These are phyloP conservation scores for Metschnikowia reukaufii DNA, from an alignment of 805 yeast species.

Conservation along the genomic window DNA sequence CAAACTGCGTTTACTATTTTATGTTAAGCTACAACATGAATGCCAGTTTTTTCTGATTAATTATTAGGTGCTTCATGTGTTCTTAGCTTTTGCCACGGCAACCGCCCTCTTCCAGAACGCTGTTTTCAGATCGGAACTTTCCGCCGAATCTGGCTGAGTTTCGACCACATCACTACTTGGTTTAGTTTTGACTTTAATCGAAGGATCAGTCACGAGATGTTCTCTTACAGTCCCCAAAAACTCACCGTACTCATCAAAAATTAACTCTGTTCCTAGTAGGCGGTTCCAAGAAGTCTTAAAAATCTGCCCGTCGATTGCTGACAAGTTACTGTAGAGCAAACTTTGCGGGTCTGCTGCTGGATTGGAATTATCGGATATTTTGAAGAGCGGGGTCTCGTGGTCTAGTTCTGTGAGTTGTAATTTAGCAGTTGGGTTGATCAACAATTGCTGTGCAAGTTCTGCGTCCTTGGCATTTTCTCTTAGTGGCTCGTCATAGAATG, in stretches of 20 bases:
- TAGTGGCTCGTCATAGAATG: slow-evolving; percentile 18
- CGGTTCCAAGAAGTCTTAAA: slow-evolving; percentile 77
- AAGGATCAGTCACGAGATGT: slow-evolving; percentile 34
- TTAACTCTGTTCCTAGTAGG: slow-evolving; percentile 71
- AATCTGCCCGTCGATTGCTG: slow-evolving; percentile 45
- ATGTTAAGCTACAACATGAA: too few relatives aligned
- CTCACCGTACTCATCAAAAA: slow-evolving; percentile 45
- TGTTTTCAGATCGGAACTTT: slow-evolving; percentile 19
- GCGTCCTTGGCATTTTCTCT: slow-evolving; percentile 8
- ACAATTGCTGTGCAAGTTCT: slow-evolving; percentile 22
- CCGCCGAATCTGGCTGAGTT: slow-evolving; percentile 18
- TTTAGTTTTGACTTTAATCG: slow-evolving; percentile 24
- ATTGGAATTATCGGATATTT: slow-evolving; percentile 34
- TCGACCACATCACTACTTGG: slow-evolving; percentile 15
- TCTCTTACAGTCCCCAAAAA: slow-evolving; percentile 40
- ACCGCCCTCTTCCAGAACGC: slow-evolving; percentile 26
- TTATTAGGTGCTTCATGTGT: too few relatives aligned
- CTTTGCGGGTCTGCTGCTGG: slow-evolving; percentile 21
- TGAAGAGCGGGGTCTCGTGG: slow-evolving; percentile 35
- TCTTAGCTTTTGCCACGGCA: slow-evolving; percentile 13
- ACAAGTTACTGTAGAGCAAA: slow-evolving; percentile 26
- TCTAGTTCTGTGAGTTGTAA: slow-evolving; percentile 39
- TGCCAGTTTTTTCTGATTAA: too few relatives aligned
- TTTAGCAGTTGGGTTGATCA: slow-evolving; percentile 42
- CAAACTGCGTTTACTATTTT: too few relatives aligned